phyloP scores from a whole-genome alignment of 192 early-diverging fungal genomes.

The Bifiguratus adelaidae region DNA sequence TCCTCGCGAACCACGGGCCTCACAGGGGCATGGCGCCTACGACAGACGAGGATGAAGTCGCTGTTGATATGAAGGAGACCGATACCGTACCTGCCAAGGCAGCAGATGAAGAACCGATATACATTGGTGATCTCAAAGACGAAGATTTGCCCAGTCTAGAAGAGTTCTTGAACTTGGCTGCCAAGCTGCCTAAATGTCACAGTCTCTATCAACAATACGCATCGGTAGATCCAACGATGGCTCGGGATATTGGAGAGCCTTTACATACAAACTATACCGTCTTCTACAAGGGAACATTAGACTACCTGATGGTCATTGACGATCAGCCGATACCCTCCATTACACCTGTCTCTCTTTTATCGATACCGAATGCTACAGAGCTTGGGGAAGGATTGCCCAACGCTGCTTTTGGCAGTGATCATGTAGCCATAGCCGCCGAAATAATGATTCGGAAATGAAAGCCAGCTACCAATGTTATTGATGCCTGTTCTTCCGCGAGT shows the following conservation, averaged over 20 bases:
- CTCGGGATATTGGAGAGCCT: conserved; percentile 8
- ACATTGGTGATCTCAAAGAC: no score
- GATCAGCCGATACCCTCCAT: neutral
- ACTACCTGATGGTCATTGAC: conserved; percentile 15
- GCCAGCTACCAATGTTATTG: no score
- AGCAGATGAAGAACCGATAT: no score
- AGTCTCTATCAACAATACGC: conserved; percentile 14
- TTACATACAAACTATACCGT: conserved; percentile 15
- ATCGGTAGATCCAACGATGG: neutral
- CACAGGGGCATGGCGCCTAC: no score
- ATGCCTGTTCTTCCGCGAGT: no score
- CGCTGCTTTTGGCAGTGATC: conserved; percentile 20
- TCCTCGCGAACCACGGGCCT: no score
- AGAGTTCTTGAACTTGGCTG: neutral
- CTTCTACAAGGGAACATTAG: conserved; percentile 15
- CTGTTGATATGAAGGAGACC: no score
- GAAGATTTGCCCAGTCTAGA: neutral
- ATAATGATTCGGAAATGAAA: neutral
- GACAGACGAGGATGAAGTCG: no score
- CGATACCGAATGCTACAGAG: conserved; percentile 6
- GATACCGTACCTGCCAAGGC: no score
- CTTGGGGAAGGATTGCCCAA: conserved; percentile 17
- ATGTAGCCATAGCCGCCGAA: conserved; percentile 10
- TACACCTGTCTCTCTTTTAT: neutral
- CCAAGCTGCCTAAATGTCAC: neutral